Base-by-base conservation (phyloP, 805 yeast genomes). In the Yarrowia sp. region DNA sequence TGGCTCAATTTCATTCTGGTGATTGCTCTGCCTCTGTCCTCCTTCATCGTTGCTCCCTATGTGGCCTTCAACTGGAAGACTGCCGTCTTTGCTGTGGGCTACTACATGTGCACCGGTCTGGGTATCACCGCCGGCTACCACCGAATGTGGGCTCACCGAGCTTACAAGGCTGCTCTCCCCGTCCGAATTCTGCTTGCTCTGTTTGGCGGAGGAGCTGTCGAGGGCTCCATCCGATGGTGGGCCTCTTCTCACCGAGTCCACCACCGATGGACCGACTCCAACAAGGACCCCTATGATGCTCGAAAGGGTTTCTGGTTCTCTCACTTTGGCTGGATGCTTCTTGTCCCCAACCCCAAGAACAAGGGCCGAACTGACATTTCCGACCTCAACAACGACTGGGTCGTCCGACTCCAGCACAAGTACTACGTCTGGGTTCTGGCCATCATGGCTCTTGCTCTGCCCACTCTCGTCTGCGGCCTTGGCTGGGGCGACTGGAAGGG, bases 201-300 rank as follows among this genome's bases (percentile, higher is more conserved):
- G 0, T 77, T 84, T 44, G 92, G 93, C 6, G 76, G 86, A 16
- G 86, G 89, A 66, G 83, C 86, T 7, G 96, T 91, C 2, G 76
- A 90, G 61, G 96, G 96, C 5, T 80, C 89, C 2, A 83, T 85
- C 12, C 79, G 85, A 69, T 81, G 86, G 81, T 90, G 96, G 96
- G 86, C 88, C 21, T 78, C 86, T 14, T 79, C 88, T 47, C 98
- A 92, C 76, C 78, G 96, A 64, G 91, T 94, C 4, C 97, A 92
- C 75, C 97, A 92, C 74, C 83, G 93, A 63, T 88, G 81, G 72
- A 86, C 94, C 42, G 97, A 92, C 70, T 87, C 96, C 0, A 96
- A 89, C 64, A 80, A 81, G 68, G 98, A 92, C 73, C 97, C 98
- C 0, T 90, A 89, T 74, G 85, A 85, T 69, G 86, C 88, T 36